Percentiles rank a stretch among this genome's conserved stretches.
These are phyloP conservation scores for Penicillium bovifimosum DNA, from an alignment of 495 filamentous ascomycete species.

Conservation along the genomic window DNA sequence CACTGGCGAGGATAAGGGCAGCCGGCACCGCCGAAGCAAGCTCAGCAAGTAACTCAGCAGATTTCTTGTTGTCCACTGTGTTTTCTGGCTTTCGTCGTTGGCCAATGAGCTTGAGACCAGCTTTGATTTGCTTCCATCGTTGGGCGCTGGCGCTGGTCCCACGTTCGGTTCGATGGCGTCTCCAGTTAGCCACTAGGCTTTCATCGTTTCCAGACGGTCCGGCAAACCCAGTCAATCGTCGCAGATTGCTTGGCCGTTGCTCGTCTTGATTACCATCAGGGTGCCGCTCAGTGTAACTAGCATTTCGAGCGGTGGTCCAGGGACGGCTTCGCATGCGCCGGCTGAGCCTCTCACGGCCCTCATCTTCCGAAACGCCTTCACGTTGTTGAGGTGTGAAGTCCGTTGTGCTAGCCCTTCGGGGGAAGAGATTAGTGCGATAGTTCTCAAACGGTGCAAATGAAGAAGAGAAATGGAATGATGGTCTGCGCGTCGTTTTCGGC, in stretches of 20 bases:
- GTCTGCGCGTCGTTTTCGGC: constrained; percentile 43
- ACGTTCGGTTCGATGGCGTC: constrained; percentile 49
- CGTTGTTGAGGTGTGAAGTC: constrained; percentile 61
- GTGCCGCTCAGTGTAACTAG: constrained; percentile 48
- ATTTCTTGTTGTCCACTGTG: constrained; percentile 87
- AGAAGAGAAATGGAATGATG: constrained; percentile 41
- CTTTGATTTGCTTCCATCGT: constrained; percentile 83
- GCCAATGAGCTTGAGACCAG: constrained; percentile 74
- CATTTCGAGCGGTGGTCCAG: constrained; percentile 51
- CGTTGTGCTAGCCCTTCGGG: constrained; percentile 61
- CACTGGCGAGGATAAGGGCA: constrained; percentile 86
- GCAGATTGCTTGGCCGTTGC: constrained; percentile 63
- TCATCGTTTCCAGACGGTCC: constrained; percentile 52
- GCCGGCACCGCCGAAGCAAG: constrained; percentile 87
- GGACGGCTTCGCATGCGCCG: constrained; percentile 49
- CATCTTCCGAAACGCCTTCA: constrained; percentile 79
- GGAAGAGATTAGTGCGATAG: constrained; percentile 50
- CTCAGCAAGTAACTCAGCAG: constrained; percentile 93
- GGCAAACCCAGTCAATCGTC: constrained; percentile 69
- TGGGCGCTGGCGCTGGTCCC: constrained; percentile 75
- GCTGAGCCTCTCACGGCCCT: constrained; percentile 69
- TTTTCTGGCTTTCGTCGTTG: constrained; percentile 72
- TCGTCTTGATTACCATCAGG: constrained; percentile 42
- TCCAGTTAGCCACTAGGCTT: constrained; percentile 45
- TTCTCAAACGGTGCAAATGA: constrained; percentile 46